Conservation (phyloP, 2,329 filamentous ascomycete genomes). For the Ceratocystis alfenasii region DNA sequence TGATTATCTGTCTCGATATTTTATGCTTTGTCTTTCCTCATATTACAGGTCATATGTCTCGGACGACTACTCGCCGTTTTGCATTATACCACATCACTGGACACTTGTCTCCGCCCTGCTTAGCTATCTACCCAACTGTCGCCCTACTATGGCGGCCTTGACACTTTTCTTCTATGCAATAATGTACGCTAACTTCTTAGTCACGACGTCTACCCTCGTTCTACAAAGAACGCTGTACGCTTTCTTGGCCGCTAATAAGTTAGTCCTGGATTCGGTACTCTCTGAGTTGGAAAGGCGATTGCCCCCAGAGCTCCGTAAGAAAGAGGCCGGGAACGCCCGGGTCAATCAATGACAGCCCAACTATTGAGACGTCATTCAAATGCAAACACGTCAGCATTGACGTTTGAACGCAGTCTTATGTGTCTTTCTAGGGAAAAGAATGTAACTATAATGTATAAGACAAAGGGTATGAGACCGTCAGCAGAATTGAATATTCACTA, state of each 20-base stretch:
- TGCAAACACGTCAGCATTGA: background rate
- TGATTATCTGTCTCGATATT: background rate
- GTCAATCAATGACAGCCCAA: constrained; percentile 9
- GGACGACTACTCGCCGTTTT: background rate
- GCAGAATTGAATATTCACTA: background rate
- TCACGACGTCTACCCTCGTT: constrained; percentile 50
- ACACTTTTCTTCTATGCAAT: constrained; percentile 34
- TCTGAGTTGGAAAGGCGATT: constrained; percentile 46
- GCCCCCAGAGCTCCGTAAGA: constrained; percentile 28
- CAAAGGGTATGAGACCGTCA: too few relatives aligned
- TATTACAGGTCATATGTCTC: background rate
- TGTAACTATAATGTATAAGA: too few relatives aligned
- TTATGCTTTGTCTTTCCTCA: background rate
- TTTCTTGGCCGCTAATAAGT: constrained; percentile 60
- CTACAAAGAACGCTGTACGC: constrained; percentile 56
- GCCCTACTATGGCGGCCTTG: constrained; percentile 10
- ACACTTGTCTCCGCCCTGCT: background rate
- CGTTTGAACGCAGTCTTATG: background rate
- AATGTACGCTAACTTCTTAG: constrained; percentile 52
- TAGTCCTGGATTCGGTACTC: constrained; percentile 46
- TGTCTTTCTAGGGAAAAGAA: background rate
- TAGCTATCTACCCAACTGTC: background rate
- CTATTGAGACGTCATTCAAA: background rate
- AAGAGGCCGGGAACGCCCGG: background rate
- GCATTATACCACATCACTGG: too few relatives aligned